Evolutionary conservation across 2,329 filamentous ascomycete genomes (phyloP).

Genomic region (Pezicula neosporulosa): DNA sequence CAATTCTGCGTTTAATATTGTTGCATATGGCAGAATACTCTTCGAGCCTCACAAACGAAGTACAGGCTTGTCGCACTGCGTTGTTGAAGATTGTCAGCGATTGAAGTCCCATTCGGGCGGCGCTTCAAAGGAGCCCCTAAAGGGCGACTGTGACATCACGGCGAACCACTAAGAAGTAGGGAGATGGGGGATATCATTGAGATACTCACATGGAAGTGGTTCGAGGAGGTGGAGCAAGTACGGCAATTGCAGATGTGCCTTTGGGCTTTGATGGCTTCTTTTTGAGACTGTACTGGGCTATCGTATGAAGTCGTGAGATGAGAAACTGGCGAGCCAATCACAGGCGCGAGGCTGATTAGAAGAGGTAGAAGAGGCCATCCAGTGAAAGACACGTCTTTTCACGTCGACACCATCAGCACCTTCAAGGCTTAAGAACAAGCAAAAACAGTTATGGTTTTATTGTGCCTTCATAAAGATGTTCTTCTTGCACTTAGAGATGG

Average conservation of each 20-base stretch:
- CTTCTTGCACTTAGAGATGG: too few species aligned
- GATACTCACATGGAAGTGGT: neutral
- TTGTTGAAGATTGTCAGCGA: conserved; percentile 17
- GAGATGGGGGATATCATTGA: neutral
- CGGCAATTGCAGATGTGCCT: neutral
- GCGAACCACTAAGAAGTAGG: neutral
- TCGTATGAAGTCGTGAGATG: conserved; percentile 1
- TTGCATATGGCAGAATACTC: neutral
- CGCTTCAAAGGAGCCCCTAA: neutral
- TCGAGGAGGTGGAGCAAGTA: neutral
- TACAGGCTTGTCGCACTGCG: conserved; percentile 7
- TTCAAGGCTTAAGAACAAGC: neutral
- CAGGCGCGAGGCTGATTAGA: neutral
- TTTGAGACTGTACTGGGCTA: neutral
- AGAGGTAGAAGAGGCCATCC: neutral
- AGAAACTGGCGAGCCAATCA: neutral
- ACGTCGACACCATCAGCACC: neutral
- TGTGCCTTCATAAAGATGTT: too few species aligned
- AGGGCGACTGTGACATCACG: neutral
- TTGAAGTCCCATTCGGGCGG: conserved; percentile 6
- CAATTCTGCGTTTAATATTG: too few species aligned
- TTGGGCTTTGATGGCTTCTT: neutral
- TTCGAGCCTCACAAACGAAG: neutral
- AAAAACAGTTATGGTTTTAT: neutral
- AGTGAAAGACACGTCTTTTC: neutral